phyloP scores from a whole-genome alignment of 2,329 filamentous ascomycete species.

The Colletotrichum plurivorum region DNA sequence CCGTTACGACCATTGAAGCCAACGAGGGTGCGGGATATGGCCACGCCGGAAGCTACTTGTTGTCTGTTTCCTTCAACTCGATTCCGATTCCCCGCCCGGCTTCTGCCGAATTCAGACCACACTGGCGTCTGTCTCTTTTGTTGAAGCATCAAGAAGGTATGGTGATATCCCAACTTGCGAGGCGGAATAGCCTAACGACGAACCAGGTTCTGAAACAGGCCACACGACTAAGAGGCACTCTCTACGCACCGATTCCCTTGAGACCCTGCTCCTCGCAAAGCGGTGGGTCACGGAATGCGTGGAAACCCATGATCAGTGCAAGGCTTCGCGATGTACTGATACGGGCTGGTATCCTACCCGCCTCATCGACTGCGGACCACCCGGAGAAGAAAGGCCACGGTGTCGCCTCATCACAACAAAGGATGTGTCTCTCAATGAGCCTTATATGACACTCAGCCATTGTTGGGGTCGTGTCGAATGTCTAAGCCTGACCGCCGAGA shows the following conservation, averaged over 20 bases:
- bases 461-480: conserved; percentile 22
- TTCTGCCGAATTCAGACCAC: too few species aligned
- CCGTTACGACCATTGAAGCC: too few species aligned
- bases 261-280: not conserved
- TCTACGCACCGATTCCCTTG: not conserved
- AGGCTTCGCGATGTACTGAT: not conserved
- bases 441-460: conserved; percentile 22
- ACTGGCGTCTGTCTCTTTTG: too few species aligned
- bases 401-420: not conserved
- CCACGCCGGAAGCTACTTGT: too few species aligned
- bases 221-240: too few species aligned
- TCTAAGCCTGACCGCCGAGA: conserved; percentile 9
- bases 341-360: conserved; percentile 12
- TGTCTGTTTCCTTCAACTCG: too few species aligned
- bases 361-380: conserved; percentile 3
- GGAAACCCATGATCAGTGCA: not conserved
- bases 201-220: too few species aligned
- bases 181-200: too few species aligned
- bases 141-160: too few species aligned
- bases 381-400: not conserved
- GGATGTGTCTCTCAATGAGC: not conserved
- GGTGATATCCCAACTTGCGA: too few species aligned
- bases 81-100: too few species aligned
- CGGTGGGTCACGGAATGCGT: not conserved
- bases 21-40: too few species aligned